These are phyloP conservation scores for Trichomonascaceae sp. DNA, from an alignment of 1,139 yeast genomes.

Conservation along the genomic window DNA sequence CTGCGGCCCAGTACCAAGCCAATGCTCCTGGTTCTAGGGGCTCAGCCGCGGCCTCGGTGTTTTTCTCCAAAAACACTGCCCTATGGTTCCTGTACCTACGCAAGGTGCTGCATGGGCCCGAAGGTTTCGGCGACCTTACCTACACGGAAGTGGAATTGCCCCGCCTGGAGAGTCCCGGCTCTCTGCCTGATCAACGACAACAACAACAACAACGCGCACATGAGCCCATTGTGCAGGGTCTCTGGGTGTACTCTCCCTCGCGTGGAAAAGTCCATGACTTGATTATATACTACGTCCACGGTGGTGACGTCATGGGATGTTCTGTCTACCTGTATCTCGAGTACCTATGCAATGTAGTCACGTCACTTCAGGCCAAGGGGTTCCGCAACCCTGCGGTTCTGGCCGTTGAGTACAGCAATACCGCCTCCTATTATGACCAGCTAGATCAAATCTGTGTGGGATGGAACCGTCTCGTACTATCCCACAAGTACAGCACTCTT, in stretches of 20 bases:
- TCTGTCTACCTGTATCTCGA: slow-evolving; percentile 30
- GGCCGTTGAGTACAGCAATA: slow-evolving; percentile 23
- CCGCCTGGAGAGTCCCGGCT: too few relatives aligned
- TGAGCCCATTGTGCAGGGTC: slow-evolving; percentile 11
- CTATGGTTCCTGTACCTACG: slow-evolving; percentile 15
- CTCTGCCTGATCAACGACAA: too few relatives aligned
- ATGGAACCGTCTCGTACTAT: slow-evolving; percentile 21
- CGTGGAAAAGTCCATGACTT: slow-evolving; percentile 23
- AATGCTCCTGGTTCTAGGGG: too few relatives aligned
- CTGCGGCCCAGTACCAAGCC: slow-evolving; percentile 8
- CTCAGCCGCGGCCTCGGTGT: slow-evolving; percentile 11
- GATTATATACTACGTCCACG: slow-evolving; percentile 27
- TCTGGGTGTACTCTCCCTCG: slow-evolving; percentile 26
- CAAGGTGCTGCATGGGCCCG: slow-evolving; percentile 16
- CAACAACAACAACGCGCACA: too few relatives aligned
- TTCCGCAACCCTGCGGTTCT: slow-evolving; percentile 33
- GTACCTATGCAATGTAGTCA: slow-evolving; percentile 26
- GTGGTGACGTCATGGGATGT: slow-evolving; percentile 23
- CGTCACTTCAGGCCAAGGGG: slow-evolving; percentile 30
- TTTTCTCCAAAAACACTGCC: slow-evolving; percentile 13
- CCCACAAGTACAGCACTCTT: slow-evolving; percentile 18
- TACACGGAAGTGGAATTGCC: slow-evolving; percentile 4
- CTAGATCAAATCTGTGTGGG: slow-evolving; percentile 18
- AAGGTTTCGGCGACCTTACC: slow-evolving; percentile 17
- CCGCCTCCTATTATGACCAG: slow-evolving; percentile 19